Evolutionary conservation across 225 moss, liverwort and hornwort genomes (phyloP).

Genomic region (Rhytidiadelphus loreus): DNA sequence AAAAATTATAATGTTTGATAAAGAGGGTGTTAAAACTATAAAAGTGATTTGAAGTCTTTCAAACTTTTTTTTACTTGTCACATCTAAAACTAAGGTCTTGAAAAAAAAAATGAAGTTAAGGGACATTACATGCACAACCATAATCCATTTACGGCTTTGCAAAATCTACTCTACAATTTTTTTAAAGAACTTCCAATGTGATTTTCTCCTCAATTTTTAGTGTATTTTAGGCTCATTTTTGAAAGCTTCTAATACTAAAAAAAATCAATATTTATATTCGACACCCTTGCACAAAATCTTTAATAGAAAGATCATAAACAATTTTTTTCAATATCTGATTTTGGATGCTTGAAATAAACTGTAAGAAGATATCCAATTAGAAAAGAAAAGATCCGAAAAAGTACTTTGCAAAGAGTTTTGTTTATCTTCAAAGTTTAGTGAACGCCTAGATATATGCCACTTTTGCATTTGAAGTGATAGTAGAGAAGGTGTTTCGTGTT

Average conservation of each 20-base stretch:
- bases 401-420: too few relatives aligned
- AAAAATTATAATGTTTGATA: neutral
- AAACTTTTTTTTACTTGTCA: neutral
- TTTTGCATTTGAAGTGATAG: neutral
- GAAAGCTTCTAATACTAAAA: neutral
- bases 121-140: fast-evolving
- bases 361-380: too few relatives aligned
- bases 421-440: neutral
- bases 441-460: neutral
- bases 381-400: neutral
- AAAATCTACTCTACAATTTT: neutral
- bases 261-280: neutral
- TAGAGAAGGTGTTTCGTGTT: neutral
- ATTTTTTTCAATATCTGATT: neutral
- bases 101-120: neutral
- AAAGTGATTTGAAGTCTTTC: neutral
- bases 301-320: neutral
- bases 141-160: neutral
- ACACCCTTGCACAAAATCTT: fast-evolving
- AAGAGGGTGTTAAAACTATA: too few relatives aligned
- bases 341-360: neutral
- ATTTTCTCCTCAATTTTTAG: fast-evolving
- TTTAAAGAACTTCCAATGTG: neutral
- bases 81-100: neutral
- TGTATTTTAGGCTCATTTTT: neutral